Base-by-base conservation (phyloP, 1,284 basidiomycete species). In the Lignosus rhinocerotis region DNA sequence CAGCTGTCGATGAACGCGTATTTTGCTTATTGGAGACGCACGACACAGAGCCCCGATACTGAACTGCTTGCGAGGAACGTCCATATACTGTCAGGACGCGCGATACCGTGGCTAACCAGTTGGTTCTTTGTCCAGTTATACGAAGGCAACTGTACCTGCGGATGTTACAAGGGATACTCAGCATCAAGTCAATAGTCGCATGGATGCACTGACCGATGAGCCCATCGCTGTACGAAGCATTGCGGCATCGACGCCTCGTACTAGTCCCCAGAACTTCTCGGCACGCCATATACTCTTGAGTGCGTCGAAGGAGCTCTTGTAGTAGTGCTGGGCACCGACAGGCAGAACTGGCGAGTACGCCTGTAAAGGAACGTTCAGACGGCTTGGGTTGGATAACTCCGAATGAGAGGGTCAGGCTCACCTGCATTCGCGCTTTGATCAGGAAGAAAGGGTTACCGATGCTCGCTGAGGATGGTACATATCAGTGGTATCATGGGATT, bases 371-470 rank as follows among this genome's bases (percentile, higher is more conserved):
- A 19, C 6, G 31, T 33, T 30, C n/a, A 30, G 16, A 19, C 41
- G 19, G 10, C 25, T 4, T 25, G 43, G n/a, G 11, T 12, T 25
- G 12, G 12, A 30, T 45, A 30, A 11, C 6, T 19, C 10, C 12
- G 3, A 11, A 1, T 44, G 33, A 53, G 34, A 39, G 39, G n/a
- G 32, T n/a, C 16, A 39, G 51, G 47, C 80, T 66, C 25, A 90
- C 90, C 80, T 99, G 96, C 88, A 98, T 96, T 47, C 96, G 86
- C 7, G 96, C 96, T 78, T 99, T 99, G 72, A 99, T 87, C 51
- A 99, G 79, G 78, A 97, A 99, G 16, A 99, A 79, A 0, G 97
- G 96, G 68, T 96, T 98, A 49, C 96, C 96, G 36, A 97, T 77
- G 39, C 53, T 59, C n/a, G 63, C 64, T 63, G 25, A 56, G n/a